Evolutionary conservation across 2,329 filamentous ascomycete genomes (phyloP).

Genomic region (Chrysosporium queenslandicum): DNA sequence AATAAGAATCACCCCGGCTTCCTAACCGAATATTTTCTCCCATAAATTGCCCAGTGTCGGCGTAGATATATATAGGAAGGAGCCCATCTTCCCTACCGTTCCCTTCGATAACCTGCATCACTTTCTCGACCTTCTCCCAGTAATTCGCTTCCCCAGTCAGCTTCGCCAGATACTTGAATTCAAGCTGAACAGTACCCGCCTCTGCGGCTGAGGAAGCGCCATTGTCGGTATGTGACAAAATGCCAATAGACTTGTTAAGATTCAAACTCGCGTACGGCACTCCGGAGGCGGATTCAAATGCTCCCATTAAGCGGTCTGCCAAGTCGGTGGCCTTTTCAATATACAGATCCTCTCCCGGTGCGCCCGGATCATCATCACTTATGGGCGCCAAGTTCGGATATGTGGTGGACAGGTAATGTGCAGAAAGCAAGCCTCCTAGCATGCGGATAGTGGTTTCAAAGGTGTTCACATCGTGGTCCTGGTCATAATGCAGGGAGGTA

Average conservation of each 20-base stretch:
- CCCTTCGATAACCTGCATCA: slow-evolving; percentile 82
- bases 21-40: slow-evolving; percentile 82
- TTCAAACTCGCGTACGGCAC: slow-evolving; percentile 88
- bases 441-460: slow-evolving; percentile 98
- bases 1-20: slow-evolving; percentile 93
- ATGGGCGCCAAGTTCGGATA: slow-evolving; percentile 54
- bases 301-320: slow-evolving; percentile 73
- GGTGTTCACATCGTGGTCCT: slow-evolving; percentile 90
- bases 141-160: slow-evolving; percentile 85
- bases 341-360: neutral
- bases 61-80: slow-evolving; percentile 82
- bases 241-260: slow-evolving; percentile 62
- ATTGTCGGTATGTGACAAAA: slow-evolving; percentile 70
- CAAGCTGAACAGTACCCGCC: slow-evolving; percentile 81
- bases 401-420: slow-evolving; percentile 82
- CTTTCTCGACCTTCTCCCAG: slow-evolving; percentile 84
- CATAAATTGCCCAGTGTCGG: slow-evolving; percentile 66
- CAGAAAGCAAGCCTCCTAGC: slow-evolving; percentile 84
- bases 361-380: neutral
- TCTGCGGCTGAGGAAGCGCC: slow-evolving; percentile 92
- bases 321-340: slow-evolving; percentile 92
- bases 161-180: slow-evolving; percentile 94
- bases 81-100: slow-evolving; percentile 71
- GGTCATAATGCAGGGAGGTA: slow-evolving; percentile 70
- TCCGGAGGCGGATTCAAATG: slow-evolving; percentile 78